Conservation (phyloP, 2,329 filamentous ascomycete genomes). For the Colletotrichum theobromicola region DNA sequence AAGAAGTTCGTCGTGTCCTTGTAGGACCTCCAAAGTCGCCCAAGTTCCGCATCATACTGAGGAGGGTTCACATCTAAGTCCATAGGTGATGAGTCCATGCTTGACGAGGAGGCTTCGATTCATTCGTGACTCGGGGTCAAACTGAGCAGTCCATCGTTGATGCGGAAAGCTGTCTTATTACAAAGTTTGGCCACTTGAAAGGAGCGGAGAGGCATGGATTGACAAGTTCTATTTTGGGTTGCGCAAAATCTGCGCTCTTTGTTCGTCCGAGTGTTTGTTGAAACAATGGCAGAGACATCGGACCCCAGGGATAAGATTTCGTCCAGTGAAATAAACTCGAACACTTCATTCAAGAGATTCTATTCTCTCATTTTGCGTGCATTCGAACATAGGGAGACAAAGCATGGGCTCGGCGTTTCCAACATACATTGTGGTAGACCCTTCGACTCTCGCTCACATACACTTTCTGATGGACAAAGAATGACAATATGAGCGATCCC, state of each 20-base stretch:
- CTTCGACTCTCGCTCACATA: too few relatives aligned
- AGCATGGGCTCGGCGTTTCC: too few relatives aligned
- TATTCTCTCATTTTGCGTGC: neutral
- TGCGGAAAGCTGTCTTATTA: neutral
- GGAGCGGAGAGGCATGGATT: neutral
- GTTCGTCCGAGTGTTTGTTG: neutral
- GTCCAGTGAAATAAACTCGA: neutral
- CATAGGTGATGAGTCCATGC: neutral
- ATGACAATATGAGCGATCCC: too few relatives aligned
- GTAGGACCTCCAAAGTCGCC: neutral
- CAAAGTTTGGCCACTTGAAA: neutral
- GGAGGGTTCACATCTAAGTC: neutral
- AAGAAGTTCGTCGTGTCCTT: neutral
- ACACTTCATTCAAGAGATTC: neutral
- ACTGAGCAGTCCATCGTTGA: neutral
- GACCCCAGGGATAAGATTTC: too few relatives aligned
- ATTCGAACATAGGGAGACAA: too few relatives aligned
- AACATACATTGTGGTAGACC: too few relatives aligned
- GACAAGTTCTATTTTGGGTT: neutral
- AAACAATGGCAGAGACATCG: too few relatives aligned
- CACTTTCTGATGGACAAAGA: too few relatives aligned
- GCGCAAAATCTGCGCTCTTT: neutral
- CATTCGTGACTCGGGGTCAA: rapidly evolving
- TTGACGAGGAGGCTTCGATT: neutral
- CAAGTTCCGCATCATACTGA: too few relatives aligned